These are phyloP conservation scores for Agrostemma githago DNA, from an alignment of 148 eudicot genomes.

Conservation along the genomic window DNA sequence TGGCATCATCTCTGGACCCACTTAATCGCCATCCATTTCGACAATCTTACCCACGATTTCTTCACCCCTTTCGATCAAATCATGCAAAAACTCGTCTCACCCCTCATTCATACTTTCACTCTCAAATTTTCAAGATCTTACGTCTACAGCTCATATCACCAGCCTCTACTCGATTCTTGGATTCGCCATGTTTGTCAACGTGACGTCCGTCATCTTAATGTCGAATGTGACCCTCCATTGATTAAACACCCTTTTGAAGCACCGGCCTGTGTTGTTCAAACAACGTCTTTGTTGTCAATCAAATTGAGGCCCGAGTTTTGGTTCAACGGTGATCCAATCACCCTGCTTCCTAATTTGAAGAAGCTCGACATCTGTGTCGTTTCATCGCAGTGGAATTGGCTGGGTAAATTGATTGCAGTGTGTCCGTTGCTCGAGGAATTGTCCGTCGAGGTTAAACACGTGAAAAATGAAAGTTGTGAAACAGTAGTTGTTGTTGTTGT, in stretches of 20 bases:
- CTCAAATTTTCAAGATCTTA: neutral
- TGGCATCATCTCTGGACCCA: neutral
- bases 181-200: neutral
- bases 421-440: slow-evolving; percentile 1
- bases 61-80: neutral
- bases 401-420: neutral
- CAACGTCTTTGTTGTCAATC: neutral
- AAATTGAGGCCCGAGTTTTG: neutral
- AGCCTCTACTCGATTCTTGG: neutral
- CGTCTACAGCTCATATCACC: too few species aligned
- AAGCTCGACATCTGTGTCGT: neutral
- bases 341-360: neutral
- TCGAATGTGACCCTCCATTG: rapidly evolving
- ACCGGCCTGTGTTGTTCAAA: neutral
- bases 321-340: neutral
- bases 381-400: neutral
- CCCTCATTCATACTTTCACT: neutral
- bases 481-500: neutral
- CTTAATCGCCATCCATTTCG: neutral
- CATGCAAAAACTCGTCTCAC: neutral
- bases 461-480: too few species aligned
- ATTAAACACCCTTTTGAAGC: too few species aligned
- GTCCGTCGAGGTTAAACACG: neutral
- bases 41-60: neutral
- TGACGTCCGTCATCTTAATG: neutral